These are phyloP conservation scores for Trametes hirsuta DNA, from an alignment of 1,284 basidiomycete genomes.

Conservation along the genomic window DNA sequence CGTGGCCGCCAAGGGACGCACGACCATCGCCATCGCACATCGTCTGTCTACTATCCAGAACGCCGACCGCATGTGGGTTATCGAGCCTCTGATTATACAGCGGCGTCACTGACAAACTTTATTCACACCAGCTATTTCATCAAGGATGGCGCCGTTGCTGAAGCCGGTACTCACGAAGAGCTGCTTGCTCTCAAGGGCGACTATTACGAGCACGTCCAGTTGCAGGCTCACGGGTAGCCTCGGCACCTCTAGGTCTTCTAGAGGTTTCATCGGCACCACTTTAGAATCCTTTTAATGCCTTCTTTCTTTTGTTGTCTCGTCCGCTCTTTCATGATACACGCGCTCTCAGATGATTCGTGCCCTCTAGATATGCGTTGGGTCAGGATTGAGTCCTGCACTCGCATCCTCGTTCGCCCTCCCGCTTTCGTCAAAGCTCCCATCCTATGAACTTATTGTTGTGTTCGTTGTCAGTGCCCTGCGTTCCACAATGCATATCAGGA, in stretches of 20 bases:
- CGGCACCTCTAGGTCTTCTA: not conserved
- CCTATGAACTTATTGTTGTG: no score
- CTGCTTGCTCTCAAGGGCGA: slow-evolving; percentile 73
- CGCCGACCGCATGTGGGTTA: slow-evolving; percentile 84
- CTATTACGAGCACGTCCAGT: slow-evolving; percentile 87
- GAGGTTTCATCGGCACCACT: no score
- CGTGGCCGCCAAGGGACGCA: slow-evolving; percentile 87
- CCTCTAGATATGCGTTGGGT: no score
- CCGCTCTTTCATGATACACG: no score
- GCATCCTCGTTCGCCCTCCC: no score
- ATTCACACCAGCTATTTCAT: slow-evolving; percentile 75
- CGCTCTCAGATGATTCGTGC: no score
- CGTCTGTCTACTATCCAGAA: slow-evolving; percentile 93
- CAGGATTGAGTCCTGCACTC: no score
- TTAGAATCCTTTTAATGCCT: no score
- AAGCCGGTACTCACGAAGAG: slow-evolving; percentile 88
- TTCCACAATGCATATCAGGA: no score
- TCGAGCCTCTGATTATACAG: not conserved
- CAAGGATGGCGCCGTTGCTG: slow-evolving; percentile 86
- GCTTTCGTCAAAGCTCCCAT: no score
- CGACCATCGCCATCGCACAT: slow-evolving; percentile 94
- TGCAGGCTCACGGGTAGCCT: slow-evolving; percentile 54
- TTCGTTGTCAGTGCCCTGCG: no score
- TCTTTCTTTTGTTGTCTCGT: no score
- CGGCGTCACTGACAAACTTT: not conserved